A percentile compares a stretch with the other conserved stretches of the same genome.
These are phyloP conservation scores for Citrus inodora DNA, from an alignment of 345 rosid genomes.

Conservation along the genomic window DNA sequence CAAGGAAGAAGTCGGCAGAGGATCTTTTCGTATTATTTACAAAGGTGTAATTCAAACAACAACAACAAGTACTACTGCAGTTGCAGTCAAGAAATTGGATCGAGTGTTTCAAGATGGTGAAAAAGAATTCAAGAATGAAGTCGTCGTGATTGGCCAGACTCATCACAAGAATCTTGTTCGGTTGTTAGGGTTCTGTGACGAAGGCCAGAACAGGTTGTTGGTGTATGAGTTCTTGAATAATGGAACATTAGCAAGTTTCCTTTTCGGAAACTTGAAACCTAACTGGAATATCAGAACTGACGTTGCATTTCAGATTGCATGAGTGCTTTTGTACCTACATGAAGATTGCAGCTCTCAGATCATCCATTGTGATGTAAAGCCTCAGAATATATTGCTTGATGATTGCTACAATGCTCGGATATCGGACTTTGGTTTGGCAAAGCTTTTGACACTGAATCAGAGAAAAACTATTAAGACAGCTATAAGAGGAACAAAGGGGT, in stretches of 20 bases:
- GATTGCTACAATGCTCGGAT: background rate
- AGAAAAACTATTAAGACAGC: background rate
- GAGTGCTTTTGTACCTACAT: background rate
- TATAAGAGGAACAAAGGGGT: background rate
- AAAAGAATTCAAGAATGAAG: constrained; percentile 1
- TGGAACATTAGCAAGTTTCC: constrained; percentile 1
- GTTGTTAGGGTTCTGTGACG: background rate
- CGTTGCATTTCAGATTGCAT: background rate
- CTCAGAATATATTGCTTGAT: constrained; percentile 4
- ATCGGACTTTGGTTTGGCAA: background rate
- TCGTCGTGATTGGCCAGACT: background rate
- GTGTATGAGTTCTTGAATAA: constrained; percentile 7
- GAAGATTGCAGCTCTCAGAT: constrained; percentile 1
- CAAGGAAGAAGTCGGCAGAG: constrained; percentile 32
- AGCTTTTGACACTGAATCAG: background rate
- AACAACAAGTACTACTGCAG: background rate
- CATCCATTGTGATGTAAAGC: constrained; percentile 14
- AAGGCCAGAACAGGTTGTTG: background rate
- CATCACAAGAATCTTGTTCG: constrained; percentile 10
- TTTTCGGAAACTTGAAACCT: background rate
- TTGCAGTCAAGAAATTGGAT: constrained; percentile 39
- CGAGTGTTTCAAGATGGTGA: background rate
- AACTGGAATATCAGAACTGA: background rate
- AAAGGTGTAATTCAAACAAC: constrained; percentile 16
- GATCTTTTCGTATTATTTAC: constrained; percentile 28